Conservation (phyloP, 2,329 filamentous ascomycete species). For the Fusarium temperatum region DNA sequence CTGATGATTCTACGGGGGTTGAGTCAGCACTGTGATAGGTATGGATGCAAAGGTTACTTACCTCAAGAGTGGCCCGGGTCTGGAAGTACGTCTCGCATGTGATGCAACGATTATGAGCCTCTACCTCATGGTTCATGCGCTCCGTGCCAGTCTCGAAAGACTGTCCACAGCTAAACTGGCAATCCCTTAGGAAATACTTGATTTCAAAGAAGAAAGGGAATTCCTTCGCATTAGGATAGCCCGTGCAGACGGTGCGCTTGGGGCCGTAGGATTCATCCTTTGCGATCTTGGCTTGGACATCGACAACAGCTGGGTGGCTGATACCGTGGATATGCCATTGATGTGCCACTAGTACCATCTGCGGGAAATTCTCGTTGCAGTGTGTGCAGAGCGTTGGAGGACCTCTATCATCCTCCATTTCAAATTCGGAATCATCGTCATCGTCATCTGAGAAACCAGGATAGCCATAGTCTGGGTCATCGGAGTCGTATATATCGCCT, state of each 20-base stretch:
- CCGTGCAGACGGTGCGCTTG: not conserved
- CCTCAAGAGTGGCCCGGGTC: not conserved
- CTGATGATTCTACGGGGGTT: not conserved
- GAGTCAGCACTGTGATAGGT: accelerated
- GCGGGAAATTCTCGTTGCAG: not conserved
- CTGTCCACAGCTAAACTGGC: not conserved
- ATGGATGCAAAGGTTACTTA: not conserved
- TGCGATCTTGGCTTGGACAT: not conserved
- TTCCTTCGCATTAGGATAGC: not conserved
- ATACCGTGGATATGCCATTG: not conserved
- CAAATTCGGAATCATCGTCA: not conserved
- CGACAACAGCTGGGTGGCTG: not conserved
- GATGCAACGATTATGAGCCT: not conserved
- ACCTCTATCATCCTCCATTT: not conserved
- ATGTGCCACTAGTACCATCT: not conserved
- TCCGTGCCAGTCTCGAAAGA: not conserved
- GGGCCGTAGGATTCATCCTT: not conserved
- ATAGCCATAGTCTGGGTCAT: not conserved
- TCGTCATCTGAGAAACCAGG: not conserved
- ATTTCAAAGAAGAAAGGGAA: not conserved
- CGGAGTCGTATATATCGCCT: not conserved
- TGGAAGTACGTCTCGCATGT: not conserved
- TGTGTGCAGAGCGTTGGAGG: not conserved
- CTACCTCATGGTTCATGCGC: not conserved
- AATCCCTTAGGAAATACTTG: not conserved